phyloP scores from a whole-genome alignment of 768 basidiomycete genomes.

The Pleurotus eryngii region DNA sequence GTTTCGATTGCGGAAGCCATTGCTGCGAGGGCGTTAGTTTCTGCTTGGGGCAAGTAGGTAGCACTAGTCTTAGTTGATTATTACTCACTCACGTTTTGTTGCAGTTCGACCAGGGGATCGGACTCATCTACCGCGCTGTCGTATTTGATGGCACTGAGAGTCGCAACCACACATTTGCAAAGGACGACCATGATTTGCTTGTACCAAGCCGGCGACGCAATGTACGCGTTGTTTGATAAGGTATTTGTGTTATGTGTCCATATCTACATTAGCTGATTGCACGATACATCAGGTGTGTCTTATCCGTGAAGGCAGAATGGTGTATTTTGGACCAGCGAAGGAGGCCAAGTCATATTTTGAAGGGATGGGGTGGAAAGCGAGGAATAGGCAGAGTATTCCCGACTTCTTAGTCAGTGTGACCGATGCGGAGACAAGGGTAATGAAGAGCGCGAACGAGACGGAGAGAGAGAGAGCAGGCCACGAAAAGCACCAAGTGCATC shows the following conservation, averaged over 20 bases:
- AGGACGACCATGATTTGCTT: slow-evolving; percentile 59
- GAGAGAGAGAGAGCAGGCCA: neutral
- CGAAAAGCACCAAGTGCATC: neutral
- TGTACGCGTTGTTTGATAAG: slow-evolving; percentile 60
- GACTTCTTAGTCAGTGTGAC: slow-evolving; percentile 60
- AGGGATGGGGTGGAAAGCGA: slow-evolving; percentile 58
- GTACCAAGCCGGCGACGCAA: slow-evolving; percentile 46
- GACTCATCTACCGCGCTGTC: slow-evolving; percentile 59
- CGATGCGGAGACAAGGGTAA: slow-evolving; percentile 29
- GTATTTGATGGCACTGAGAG: slow-evolving; percentile 57
- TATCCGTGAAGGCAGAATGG: slow-evolving; percentile 50
- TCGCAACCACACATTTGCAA: slow-evolving; percentile 44
- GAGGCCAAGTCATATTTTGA: slow-evolving; percentile 72
- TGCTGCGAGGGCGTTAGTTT: slow-evolving; percentile 56
- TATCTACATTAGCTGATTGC: too few relatives aligned
- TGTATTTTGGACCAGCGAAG: slow-evolving; percentile 52
- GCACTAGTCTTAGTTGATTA: neutral
- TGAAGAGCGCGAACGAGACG: neutral
- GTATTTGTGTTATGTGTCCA: slow-evolving; percentile 5
- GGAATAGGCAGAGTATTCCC: slow-evolving; percentile 58
- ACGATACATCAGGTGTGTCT: slow-evolving; percentile 35
- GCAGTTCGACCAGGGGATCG: slow-evolving; percentile 48
- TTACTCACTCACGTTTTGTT: neutral
- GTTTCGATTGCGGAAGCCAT: slow-evolving; percentile 73
- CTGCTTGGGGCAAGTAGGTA: slow-evolving; percentile 75